Evolutionary conservation across 805 yeast species (phyloP).

Genomic region (Wickerhamiella domercqiae): DNA sequence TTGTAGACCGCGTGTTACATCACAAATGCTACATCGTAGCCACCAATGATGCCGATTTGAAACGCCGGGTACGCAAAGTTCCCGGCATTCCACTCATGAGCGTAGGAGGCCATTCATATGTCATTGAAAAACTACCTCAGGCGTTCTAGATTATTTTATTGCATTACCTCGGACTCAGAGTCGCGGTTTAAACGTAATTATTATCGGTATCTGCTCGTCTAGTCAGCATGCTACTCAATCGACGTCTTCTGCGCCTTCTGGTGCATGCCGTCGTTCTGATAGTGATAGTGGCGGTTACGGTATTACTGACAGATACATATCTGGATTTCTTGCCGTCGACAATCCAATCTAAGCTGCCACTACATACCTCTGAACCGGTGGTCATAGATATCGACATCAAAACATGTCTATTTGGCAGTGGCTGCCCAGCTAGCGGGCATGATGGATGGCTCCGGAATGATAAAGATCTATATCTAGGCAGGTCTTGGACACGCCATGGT

Average conservation of each 20-base stretch:
- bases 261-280: slow-evolving; percentile 3
- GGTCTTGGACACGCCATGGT: slow-evolving; percentile 30
- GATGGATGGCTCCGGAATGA: slow-evolving; percentile 31
- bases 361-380: slow-evolving; percentile 29
- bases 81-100: slow-evolving; percentile 97
- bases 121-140: slow-evolving; percentile 87
- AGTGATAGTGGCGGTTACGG: slow-evolving; percentile 13
- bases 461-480: slow-evolving; percentile 34
- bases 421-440: slow-evolving; percentile 9
- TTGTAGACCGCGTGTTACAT: slow-evolving; percentile 83
- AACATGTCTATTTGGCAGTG: slow-evolving; percentile 19
- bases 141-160: slow-evolving; percentile 33
- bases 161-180: background rate
- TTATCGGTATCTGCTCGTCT: too few species aligned
- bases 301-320: slow-evolving; percentile 28
- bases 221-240: too few species aligned
- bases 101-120: slow-evolving; percentile 87
- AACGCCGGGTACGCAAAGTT: slow-evolving; percentile 83
- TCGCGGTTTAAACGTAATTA: background rate
- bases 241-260: background rate
- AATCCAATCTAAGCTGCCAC: slow-evolving; percentile 26
- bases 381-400: slow-evolving; percentile 30
- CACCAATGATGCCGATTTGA: slow-evolving; percentile 93
- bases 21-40: slow-evolving; percentile 97
- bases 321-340: slow-evolving; percentile 25